Evolutionary conservation across 2,329 filamentous ascomycete species (phyloP), one percentile per base, ranked within the genome.

Genomic region (Cladosporium colombiae): DNA sequence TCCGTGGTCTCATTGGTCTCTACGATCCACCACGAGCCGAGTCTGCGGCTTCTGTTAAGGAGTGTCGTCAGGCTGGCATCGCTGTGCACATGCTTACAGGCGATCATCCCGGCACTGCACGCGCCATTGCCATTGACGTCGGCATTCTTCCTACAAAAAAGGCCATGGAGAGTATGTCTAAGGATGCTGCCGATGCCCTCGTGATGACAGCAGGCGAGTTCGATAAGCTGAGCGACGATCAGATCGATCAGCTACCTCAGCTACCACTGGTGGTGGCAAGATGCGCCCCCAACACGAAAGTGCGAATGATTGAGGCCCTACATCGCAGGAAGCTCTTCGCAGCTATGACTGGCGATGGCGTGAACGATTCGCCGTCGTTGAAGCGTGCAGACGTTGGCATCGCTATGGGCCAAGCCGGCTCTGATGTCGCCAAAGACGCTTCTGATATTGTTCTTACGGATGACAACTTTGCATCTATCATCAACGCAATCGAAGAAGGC

Each of bases 321-420:
- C 91, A 93, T 69, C 87, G 92, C 18, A 88, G 92, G 46, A 84
- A 86, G 29, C 85, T 86, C 21, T 94, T 91, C 77, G 91, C 89
- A 77, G 91, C 91, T 66, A 95, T 96, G 91, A 95, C 91, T 18
- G 92, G 92, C 65, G 92, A 96, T 72, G 92, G 92, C 50, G 92
- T 95, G 68, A 96, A 96, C 74, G 92, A 96, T 74, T 91, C 91
- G 1, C 92, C 92, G 0, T 92, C 91, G 4, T 83, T 96, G 40
- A 91, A 92, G 71, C 85, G 87, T 55, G 90, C 91, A 2, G 92
- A 96, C 74, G 91, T 96, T 5, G 92, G 91, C 68, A 96, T 95
- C 70, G 91, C 91, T 63, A 95, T 96, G 92, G 92, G 91, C 18
- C 81, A 85, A 76, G 89, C 89, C 14, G 92, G 92, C 1, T 92